Percentiles rank a stretch among this genome's conserved stretches.
phyloP scores from a whole-genome alignment of 1,139 yeast genomes.

The Yamadazyma aaseri region DNA sequence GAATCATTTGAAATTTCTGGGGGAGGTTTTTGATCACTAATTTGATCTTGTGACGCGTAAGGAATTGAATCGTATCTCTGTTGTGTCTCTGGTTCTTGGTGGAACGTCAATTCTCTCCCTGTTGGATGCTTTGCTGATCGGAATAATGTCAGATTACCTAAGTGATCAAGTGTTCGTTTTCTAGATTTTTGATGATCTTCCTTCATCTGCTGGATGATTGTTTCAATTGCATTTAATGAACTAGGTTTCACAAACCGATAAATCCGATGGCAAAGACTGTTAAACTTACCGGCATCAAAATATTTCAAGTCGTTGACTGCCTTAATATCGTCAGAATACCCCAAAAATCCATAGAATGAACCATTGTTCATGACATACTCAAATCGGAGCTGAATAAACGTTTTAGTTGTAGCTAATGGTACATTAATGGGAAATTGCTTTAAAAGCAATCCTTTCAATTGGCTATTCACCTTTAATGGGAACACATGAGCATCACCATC shows the following conservation, averaged over 20 bases:
- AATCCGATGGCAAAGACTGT: not conserved
- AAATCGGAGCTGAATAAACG: not conserved
- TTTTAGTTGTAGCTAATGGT: too few species aligned
- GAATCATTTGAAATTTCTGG: not conserved
- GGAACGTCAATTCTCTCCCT: conserved; percentile 3
- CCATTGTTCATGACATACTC: not conserved
- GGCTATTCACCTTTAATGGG: too few species aligned
- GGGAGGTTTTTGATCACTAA: conserved; percentile 1
- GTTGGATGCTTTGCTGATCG: conserved; percentile 1
- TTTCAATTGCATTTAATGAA: not conserved
- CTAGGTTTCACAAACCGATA: not conserved
- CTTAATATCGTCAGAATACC: not conserved
- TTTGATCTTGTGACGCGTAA: conserved; percentile 2
- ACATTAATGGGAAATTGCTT: too few species aligned
- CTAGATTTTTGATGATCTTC: not conserved
- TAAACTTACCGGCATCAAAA: not conserved
- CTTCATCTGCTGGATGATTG: not conserved
- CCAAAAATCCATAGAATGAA: not conserved
- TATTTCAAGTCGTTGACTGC: not conserved
- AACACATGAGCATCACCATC: too few species aligned
- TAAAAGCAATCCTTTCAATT: too few species aligned
- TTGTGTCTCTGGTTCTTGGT: conserved; percentile 5
- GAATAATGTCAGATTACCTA: conserved; percentile 1
- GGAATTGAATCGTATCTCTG: not conserved
- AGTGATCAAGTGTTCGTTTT: not conserved